A percentile compares a stretch with the other conserved stretches of the same genome.
phyloP scores from a whole-genome alignment of 768 basidiomycete genomes.

The Lactarius sanguifluus region DNA sequence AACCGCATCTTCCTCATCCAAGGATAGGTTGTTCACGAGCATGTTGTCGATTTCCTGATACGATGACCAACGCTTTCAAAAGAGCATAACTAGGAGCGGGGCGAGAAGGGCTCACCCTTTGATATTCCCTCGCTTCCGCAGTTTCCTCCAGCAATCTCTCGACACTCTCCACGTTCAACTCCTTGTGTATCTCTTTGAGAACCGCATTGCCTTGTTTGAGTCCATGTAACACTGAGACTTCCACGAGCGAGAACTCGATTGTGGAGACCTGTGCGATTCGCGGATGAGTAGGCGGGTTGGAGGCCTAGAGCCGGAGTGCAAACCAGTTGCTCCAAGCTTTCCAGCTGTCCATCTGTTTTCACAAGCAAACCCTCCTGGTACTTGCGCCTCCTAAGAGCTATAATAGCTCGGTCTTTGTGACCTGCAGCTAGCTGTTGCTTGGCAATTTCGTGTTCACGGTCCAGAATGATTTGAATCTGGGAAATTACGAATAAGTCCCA shows the following conservation, averaged over 20 bases:
- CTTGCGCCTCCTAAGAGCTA: slow-evolving; percentile 86
- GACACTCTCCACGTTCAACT: slow-evolving; percentile 90
- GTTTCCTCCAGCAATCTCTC: slow-evolving; percentile 94
- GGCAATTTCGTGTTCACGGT: slow-evolving; percentile 88
- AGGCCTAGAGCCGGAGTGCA: slow-evolving; percentile 32
- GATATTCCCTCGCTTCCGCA: slow-evolving; percentile 88
- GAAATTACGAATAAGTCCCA: slow-evolving; percentile 4
- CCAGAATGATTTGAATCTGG: slow-evolving; percentile 84
- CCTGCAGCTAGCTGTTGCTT: slow-evolving; percentile 76
- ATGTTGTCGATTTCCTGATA: slow-evolving; percentile 87
- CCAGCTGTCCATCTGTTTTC: slow-evolving; percentile 89
- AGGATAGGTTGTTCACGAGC: slow-evolving; percentile 74
- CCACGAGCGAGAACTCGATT: slow-evolving; percentile 94
- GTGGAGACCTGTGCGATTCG: slow-evolving; percentile 70
- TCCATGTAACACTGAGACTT: slow-evolving; percentile 90
- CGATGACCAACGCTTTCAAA: slow-evolving; percentile 1
- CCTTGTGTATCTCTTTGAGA: slow-evolving; percentile 89
- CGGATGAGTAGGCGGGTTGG: not conserved
- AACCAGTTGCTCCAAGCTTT: slow-evolving; percentile 86
- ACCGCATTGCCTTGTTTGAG: slow-evolving; percentile 92
- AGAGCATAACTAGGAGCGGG: not conserved
- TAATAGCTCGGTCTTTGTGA: slow-evolving; percentile 82
- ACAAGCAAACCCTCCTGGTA: slow-evolving; percentile 86
- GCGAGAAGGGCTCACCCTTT: slow-evolving; percentile 54
- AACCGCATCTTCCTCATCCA: slow-evolving; percentile 93